Base-by-base conservation (phyloP, 352 stramenopile genomes). In the Thraustochytrium sp. region DNA sequence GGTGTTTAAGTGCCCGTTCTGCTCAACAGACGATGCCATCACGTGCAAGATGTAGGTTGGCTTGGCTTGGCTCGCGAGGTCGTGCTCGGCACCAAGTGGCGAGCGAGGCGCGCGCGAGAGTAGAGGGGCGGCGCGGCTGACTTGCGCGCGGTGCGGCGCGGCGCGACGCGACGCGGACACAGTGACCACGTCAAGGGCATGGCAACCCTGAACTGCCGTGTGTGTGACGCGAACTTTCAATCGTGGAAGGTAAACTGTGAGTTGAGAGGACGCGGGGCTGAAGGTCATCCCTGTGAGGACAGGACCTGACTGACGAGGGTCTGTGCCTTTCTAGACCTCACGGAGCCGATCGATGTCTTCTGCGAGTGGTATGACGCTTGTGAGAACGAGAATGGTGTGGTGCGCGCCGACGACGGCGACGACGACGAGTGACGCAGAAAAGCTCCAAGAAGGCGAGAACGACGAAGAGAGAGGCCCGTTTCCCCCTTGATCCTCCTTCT, bases 1-100 rank as follows among this genome's bases (percentile, higher is more conserved):
- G 48, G 91, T 95, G 34, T 96, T 96, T 86, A 96, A 96, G 86
- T 96, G 92, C 64, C 92, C 92, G 21, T 96, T 96, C 85, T 96
- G 92, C 87, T 94, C 91, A 36, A 91, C 94, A 83, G 92, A 96
- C 85, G 92, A 94, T 38, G 91, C 91, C 42, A 91, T 96, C 84
- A 90, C 94, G 87, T 96, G 92, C 88, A 96, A 96, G 92, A 96
- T 96, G 92, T 96, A 82, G 84, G 75, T 83, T 29, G 53, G 56
- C n/a, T 62, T 18, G 61, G 11, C 11, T n/a, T n/a, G n/a, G n/a
- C n/a, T n/a, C n/a, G n/a, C n/a, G n/a, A n/a, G n/a, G n/a, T n/a
- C n/a, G n/a, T n/a, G n/a, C n/a, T n/a, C n/a, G n/a, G n/a, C n/a
- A n/a, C n/a, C n/a, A n/a, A n/a, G n/a, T n/a, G n/a, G n/a, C n/a